These are phyloP conservation scores for Capsaspora owczarzaki DNA, from an alignment of 78 protist genomes.

Conservation along the genomic window DNA sequence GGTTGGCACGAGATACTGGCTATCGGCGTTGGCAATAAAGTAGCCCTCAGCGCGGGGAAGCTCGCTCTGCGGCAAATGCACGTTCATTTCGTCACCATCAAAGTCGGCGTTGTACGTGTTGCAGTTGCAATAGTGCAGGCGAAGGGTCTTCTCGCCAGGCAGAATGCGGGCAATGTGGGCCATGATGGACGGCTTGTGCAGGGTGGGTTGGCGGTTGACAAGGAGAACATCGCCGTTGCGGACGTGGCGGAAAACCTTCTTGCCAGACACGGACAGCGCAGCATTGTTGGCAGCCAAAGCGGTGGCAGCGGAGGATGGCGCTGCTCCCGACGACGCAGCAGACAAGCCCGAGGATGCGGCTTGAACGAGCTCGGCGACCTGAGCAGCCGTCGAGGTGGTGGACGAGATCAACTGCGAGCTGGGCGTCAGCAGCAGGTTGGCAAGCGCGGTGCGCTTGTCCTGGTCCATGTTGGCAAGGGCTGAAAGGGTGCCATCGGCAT, in stretches of 20 bases:
- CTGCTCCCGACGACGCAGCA: not conserved
- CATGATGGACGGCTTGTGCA: constrained; percentile 94
- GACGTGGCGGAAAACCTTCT: constrained; percentile 88
- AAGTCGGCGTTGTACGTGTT: constrained; percentile 97
- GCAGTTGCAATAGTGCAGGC: constrained; percentile 98
- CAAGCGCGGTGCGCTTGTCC: constrained; percentile 56
- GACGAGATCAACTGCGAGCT: no score
- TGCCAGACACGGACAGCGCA: not conserved
- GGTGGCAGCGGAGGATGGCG: not conserved
- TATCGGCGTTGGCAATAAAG: constrained; percentile 54
- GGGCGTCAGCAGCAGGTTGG: constrained; percentile 49
- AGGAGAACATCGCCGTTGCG: constrained; percentile 82
- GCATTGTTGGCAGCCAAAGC: not conserved
- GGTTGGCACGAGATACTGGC: constrained; percentile 82
- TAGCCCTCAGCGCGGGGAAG: constrained; percentile 77
- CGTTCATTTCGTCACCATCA: constrained; percentile 99
- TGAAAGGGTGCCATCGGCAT: constrained; percentile 47
- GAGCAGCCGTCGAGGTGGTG: no score
- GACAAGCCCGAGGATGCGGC: no score
- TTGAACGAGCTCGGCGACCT: no score
- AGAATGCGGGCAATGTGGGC: constrained; percentile 71
- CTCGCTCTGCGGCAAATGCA: constrained; percentile 83
- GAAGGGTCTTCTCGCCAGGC: constrained; percentile 65
- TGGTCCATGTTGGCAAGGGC: constrained; percentile 29
- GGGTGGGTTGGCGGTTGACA: constrained; percentile 99